A percentile compares a stretch with the other conserved stretches of the same genome.
Conservation (phyloP, 768 basidiomycete genomes). For the Coprinopsis marcescibilis region DNA sequence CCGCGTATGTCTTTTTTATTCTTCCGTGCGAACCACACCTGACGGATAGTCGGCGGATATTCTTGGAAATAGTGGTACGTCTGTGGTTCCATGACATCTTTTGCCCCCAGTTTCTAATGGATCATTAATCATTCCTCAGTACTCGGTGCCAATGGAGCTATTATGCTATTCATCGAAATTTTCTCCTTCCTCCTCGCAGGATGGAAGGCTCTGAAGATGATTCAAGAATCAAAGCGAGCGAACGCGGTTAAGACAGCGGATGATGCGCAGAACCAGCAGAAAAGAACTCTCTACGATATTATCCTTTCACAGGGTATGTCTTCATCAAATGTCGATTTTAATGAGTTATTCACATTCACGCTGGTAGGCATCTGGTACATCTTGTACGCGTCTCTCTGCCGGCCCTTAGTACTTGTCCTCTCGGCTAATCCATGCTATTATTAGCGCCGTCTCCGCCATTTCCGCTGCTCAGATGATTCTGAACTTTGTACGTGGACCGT, state of each 20-base stretch:
- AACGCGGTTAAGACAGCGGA: neutral
- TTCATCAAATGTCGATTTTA: neutral
- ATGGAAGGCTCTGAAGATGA: neutral
- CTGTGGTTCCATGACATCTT: too few species aligned
- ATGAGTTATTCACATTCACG: neutral
- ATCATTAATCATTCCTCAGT: neutral
- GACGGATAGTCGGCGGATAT: too few species aligned
- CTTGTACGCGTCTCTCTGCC: neutral
- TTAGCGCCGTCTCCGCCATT: neutral
- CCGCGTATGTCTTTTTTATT: too few species aligned
- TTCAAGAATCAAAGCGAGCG: neutral
- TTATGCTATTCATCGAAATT: slow-evolving; percentile 1
- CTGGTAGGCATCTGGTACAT: neutral
- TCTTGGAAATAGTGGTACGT: too few species aligned
- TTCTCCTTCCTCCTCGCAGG: slow-evolving; percentile 1
- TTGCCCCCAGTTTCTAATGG: neutral
- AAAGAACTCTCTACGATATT: neutral
- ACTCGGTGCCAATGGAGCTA: slow-evolving; percentile 2
- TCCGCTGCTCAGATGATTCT: neutral
- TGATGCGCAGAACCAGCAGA: too few species aligned
- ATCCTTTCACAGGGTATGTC: slow-evolving; percentile 1
- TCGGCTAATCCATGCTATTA: neutral
- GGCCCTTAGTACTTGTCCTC: neutral
- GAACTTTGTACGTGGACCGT: neutral
- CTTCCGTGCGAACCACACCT: too few species aligned